Evolutionary conservation across 768 basidiomycete genomes (phyloP), one percentile per base, ranked within the genome.

Genomic region (Collybia mongolica): DNA sequence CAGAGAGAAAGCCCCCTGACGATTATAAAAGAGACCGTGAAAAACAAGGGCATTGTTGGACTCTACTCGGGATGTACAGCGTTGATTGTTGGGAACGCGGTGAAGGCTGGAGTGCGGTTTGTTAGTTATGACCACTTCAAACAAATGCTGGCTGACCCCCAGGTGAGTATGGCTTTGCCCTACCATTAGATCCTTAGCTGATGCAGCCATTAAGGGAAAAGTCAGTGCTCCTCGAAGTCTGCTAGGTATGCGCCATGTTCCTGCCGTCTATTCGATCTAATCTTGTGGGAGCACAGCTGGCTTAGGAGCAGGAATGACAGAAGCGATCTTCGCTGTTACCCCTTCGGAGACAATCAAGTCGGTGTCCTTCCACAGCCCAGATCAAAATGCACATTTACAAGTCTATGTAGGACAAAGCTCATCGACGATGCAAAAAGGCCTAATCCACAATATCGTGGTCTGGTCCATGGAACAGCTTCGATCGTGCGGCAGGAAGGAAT

Each of bases 331-430:
- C 49, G 96, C 96, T 1, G 96, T 99, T 2, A 98, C 96, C 0
- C 96, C 96, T 2, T 94, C 92, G 11, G 96, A 99, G 67, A 98
- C 96, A 0, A 97, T 98, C 76, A 99, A 99, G 96, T 95, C 42
- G 37, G 89, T 68, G 8, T 19, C 38, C 12, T n/a, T 39, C 32
- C 28, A 8, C 2, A 12, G 6, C 37, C 9, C n/a, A 26, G 49
- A 6, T 32, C 44, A 14, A n/a, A 39, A 28, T 39, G 36, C 18
- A 39, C 9, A 44, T 29, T 41, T 28, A 19, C 37, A 29, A 6
- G 44, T 28, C 26, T 18, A 26, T 9, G 7, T 55, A 98, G 96
- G 65, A 99, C 97, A 19, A 99, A 99, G 65, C 81, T 98, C 49
- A 95, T 99, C 51, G 94, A 94, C 61, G 97, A 98, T 58, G 83